phyloP scores from a whole-genome alignment of 768 basidiomycete genomes.

The Cystofilobasidium capitatum region DNA sequence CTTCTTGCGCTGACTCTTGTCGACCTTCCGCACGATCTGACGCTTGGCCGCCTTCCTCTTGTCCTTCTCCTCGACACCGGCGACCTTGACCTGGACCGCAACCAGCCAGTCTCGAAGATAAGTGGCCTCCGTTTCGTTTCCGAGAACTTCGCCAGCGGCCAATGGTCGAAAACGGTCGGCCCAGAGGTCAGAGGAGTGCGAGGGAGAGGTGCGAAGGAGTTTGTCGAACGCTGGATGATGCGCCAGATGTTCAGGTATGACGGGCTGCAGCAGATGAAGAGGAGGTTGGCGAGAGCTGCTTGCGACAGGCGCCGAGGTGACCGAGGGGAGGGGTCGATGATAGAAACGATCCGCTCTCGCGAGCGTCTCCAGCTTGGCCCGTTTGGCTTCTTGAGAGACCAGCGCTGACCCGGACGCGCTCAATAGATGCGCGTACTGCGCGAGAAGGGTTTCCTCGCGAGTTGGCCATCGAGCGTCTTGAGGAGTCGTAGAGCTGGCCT shows the following conservation, averaged over 20 bases:
- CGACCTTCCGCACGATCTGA: constrained; percentile 35
- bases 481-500: not conserved
- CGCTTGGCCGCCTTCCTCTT: not conserved
- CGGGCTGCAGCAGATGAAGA: not conserved
- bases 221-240: constrained; percentile 19
- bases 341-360: no score
- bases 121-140: constrained; percentile 36
- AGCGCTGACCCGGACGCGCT: no score
- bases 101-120: constrained; percentile 39
- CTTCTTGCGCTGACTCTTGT: constrained; percentile 27
- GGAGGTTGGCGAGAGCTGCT: no score
- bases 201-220: constrained; percentile 5
- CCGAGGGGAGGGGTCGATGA: not conserved
- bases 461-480: not conserved
- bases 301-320: not conserved
- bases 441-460: not conserved
- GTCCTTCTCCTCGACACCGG: not conserved
- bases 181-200: constrained; percentile 34
- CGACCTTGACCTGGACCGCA: constrained; percentile 33
- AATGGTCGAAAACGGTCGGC: constrained; percentile 36
- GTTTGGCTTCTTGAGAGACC: not conserved
- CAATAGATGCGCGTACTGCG: not conserved
- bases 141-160: constrained; percentile 33
- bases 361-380: constrained; percentile 5
- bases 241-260: not conserved